Percentiles rank a stretch among this genome's conserved stretches.
Evolutionary conservation across 345 rosid species (phyloP).

Genomic region (Aegle marmelos): DNA sequence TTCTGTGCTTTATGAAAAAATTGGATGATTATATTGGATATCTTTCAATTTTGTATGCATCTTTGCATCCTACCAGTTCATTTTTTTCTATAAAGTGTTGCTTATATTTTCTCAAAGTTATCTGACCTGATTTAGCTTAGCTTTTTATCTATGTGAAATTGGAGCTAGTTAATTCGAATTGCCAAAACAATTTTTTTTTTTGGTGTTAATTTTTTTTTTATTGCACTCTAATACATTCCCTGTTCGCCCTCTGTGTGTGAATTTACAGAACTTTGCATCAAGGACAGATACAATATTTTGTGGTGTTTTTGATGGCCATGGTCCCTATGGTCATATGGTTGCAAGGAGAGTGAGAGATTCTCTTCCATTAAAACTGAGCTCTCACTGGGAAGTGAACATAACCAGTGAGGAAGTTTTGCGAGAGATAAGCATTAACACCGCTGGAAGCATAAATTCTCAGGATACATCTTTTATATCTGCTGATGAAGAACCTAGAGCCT

Average conservation of each 20-base stretch:
- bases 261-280: constrained; percentile 73
- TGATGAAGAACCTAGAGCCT: constrained; percentile 62
- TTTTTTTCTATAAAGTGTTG: neutral
- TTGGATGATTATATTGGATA: neutral
- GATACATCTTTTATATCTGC: constrained; percentile 54
- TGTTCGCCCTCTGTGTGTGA: constrained; percentile 8
- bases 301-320: constrained; percentile 99
- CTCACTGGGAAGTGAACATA: constrained; percentile 71
- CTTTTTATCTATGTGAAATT: neutral
- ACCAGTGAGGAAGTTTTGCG: constrained; percentile 51
- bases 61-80: neutral
- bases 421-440: constrained; percentile 45
- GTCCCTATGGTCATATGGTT: constrained; percentile 96
- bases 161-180: neutral
- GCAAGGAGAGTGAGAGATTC: constrained; percentile 92
- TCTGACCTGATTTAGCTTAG: neutral
- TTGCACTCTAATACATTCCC: neutral
- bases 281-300: constrained; percentile 83
- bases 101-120: neutral
- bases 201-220: no score
- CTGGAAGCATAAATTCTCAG: constrained; percentile 54
- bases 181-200: neutral
- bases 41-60: neutral
- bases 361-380: constrained; percentile 78
- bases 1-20: neutral